Evolutionary conservation across 257 asterid genomes (phyloP).

Genomic region (Ophiorrhiza pumila): DNA sequence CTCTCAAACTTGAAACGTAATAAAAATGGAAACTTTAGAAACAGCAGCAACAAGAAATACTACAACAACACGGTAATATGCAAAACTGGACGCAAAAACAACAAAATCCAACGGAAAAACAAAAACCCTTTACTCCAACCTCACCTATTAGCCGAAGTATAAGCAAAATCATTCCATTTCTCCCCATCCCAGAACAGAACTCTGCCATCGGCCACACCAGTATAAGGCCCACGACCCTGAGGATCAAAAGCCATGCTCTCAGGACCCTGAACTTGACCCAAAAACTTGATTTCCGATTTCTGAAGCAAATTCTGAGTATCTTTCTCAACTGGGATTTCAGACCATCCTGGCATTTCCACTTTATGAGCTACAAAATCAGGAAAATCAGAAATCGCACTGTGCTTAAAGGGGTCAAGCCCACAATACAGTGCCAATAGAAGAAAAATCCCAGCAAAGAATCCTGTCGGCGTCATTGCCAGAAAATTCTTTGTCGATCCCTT

Average conservation of each 20-base stretch:
- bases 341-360: constrained; percentile 74
- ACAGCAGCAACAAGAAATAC: neutral
- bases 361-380: constrained; percentile 59
- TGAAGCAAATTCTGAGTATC: constrained; percentile 64
- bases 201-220: constrained; percentile 94
- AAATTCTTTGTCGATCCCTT: neutral
- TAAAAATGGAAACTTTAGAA: neutral
- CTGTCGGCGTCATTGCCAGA: constrained; percentile 37
- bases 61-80: neutral
- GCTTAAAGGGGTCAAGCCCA: constrained; percentile 78
- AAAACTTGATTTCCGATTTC: constrained; percentile 76
- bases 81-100: neutral
- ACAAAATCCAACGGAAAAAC: neutral
- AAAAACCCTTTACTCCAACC: neutral
- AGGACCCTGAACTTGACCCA: constrained; percentile 81
- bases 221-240: constrained; percentile 84
- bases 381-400: constrained; percentile 59
- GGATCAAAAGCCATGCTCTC: constrained; percentile 87
- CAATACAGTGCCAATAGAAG: constrained; percentile 71
- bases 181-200: constrained; percentile 79
- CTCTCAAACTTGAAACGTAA: neutral
- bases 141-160: constrained; percentile 88
- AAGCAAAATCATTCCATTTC: constrained; percentile 74
- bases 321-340: constrained; percentile 52
- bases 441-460: constrained; percentile 41